Percentiles rank a stretch among this genome's conserved stretches.
phyloP scores from a whole-genome alignment of 2,329 filamentous ascomycete species.

The Helicocarpus griseus region DNA sequence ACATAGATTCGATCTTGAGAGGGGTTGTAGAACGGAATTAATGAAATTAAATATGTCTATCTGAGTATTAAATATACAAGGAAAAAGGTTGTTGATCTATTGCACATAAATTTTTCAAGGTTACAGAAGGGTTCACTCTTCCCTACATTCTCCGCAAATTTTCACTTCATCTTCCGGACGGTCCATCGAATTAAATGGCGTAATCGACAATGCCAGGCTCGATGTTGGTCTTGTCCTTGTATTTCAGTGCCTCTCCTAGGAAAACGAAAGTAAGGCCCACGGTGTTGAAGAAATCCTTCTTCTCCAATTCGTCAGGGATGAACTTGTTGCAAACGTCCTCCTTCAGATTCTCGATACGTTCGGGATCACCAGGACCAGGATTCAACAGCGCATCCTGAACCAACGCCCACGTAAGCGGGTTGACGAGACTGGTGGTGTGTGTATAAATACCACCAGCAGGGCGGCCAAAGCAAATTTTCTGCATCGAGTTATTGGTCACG shows the following conservation, averaged over 20 bases:
- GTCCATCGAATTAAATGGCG: too few species aligned
- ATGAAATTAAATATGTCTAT: too few species aligned
- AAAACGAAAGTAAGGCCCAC: background rate
- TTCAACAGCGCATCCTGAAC: conserved; percentile 12
- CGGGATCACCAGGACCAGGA: background rate
- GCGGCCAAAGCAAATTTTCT: conserved; percentile 29
- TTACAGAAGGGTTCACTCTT: too few species aligned
- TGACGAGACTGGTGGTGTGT: conserved; percentile 41
- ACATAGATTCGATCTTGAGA: too few species aligned
- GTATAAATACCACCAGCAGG: conserved; percentile 35
- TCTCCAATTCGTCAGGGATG: background rate
- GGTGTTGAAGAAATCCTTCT: background rate
- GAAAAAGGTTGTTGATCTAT: too few species aligned
- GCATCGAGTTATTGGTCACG: conserved; percentile 42
- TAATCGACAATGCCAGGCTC: background rate
- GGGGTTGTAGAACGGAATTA: too few species aligned
- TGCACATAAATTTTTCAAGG: too few species aligned
- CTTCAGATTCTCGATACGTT: background rate
- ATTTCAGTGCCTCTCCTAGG: background rate
- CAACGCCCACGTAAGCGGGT: conserved; percentile 33
- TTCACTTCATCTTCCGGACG: too few species aligned
- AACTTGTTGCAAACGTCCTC: background rate
- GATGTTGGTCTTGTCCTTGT: background rate
- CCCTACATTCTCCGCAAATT: too few species aligned
- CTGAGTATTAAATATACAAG: too few species aligned